These are phyloP conservation scores for Pseudogymnoascus sp. DNA, from an alignment of 2,329 filamentous ascomycete species.

Conservation along the genomic window DNA sequence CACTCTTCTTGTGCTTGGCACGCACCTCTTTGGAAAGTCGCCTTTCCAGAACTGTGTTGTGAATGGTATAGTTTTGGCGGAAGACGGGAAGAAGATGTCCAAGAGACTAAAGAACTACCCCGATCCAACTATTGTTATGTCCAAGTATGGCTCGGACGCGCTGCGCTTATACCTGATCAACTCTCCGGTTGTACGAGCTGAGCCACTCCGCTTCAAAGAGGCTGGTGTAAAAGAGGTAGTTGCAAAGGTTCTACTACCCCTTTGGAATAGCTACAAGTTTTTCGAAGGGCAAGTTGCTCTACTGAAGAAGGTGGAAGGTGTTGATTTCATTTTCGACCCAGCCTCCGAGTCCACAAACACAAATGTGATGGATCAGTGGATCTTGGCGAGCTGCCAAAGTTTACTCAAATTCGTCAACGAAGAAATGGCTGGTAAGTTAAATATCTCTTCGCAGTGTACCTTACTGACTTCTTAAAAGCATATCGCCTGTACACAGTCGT, in stretches of 20 bases:
- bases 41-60: conserved; percentile 97
- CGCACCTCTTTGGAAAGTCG: conserved; percentile 74
- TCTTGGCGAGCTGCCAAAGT: conserved; percentile 85
- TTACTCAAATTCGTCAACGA: conserved; percentile 84
- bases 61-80: conserved; percentile 86
- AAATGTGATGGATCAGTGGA: conserved; percentile 96
- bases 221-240: conserved; percentile 90
- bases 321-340: conserved; percentile 74
- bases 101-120: conserved; percentile 96
- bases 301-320: conserved; percentile 73
- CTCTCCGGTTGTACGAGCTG: conserved; percentile 86
- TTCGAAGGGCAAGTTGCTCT: conserved; percentile 83
- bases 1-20: conserved; percentile 80
- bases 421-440: conserved; percentile 69
- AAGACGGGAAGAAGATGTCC: conserved; percentile 98
- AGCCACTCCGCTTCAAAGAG: conserved; percentile 88
- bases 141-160: conserved; percentile 85
- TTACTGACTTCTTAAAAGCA: conserved; percentile 31
- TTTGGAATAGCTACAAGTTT: conserved; percentile 98
- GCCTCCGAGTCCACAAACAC: conserved; percentile 66
- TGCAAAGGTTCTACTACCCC: conserved; percentile 77
- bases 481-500: conserved; percentile 88
- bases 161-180: conserved; percentile 94
- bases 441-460: background rate
- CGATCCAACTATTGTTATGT: conserved; percentile 74